A percentile compares a stretch with the other conserved stretches of the same genome.
phyloP scores from a whole-genome alignment of 768 basidiomycete species.

The Leccinum olivaceopallidum region DNA sequence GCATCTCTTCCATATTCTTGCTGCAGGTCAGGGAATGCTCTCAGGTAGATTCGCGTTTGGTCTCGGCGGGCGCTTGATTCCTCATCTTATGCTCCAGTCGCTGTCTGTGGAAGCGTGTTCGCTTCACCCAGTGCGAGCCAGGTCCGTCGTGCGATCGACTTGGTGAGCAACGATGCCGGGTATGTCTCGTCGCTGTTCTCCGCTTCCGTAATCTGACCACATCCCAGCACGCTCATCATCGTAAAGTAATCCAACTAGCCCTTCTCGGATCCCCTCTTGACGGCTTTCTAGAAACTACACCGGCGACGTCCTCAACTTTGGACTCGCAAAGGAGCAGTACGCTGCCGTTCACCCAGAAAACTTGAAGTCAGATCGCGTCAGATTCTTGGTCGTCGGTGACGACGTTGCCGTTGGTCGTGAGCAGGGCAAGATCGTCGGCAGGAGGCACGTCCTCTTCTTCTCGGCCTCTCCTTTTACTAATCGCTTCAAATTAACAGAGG shows the following conservation, averaged over 20 bases:
- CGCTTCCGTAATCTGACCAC: neutral
- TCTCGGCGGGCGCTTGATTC: neutral
- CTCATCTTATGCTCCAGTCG: constrained; percentile 41
- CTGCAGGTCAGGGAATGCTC: constrained; percentile 71
- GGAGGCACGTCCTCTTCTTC: constrained; percentile 46
- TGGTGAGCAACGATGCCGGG: constrained; percentile 74
- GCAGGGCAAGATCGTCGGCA: constrained; percentile 82
- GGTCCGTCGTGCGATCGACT: constrained; percentile 77
- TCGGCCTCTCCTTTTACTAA: neutral
- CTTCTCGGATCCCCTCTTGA: constrained; percentile 11
- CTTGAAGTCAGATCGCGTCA: constrained; percentile 52
- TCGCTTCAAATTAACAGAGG: constrained; percentile 48
- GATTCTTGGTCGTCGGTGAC: constrained; percentile 84
- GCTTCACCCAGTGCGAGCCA: constrained; percentile 91
- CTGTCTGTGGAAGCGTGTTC: constrained; percentile 88
- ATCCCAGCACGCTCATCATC: constrained; percentile 69
- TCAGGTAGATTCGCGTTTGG: constrained; percentile 45
- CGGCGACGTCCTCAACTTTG: constrained; percentile 92
- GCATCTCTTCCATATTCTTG: neutral
- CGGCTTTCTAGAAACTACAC: constrained; percentile 68
- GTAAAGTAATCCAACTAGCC: constrained; percentile 57
- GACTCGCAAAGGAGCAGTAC: constrained; percentile 84
- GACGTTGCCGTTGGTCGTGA: constrained; percentile 85
- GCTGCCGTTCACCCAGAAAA: constrained; percentile 68
- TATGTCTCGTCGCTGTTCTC: constrained; percentile 28